Percentiles rank a stretch among this genome's conserved stretches.
Conservation (phyloP, 1,284 basidiomycete genomes). For the Trametes versicolor region DNA sequence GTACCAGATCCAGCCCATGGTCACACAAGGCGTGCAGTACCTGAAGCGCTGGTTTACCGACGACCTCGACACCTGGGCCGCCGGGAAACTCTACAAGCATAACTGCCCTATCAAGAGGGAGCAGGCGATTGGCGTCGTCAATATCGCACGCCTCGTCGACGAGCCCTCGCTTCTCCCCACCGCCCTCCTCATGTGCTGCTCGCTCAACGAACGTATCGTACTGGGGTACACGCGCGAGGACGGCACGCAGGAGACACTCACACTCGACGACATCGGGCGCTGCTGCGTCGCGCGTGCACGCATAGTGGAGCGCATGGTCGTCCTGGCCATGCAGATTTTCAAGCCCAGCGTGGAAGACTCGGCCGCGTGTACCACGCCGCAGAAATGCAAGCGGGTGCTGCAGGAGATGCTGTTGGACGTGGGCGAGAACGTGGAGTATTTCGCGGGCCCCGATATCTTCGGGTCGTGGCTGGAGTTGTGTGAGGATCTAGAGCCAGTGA, state of each 20-base stretch:
- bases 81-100: not conserved
- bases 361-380: not conserved
- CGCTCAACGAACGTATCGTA: constrained; percentile 2
- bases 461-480: no score
- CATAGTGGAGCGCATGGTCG: not conserved
- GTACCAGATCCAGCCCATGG: not conserved
- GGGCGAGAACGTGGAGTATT: no score
- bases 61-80: not conserved
- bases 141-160: not conserved
- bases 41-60: not conserved
- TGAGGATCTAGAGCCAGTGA: no score
- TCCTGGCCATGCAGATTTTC: not conserved
- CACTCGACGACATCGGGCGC: not conserved
- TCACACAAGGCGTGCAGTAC: not conserved
- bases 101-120: not conserved
- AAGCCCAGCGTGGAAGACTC: not conserved
- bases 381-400: no score
- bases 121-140: constrained; percentile 7
- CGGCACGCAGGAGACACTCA: constrained; percentile 11
- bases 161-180: not conserved
- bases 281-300: not conserved
- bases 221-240: constrained; percentile 10
- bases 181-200: constrained; percentile 1
- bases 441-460: no score
- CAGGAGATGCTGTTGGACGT: not conserved